Percentiles rank a stretch among this genome's conserved stretches.
Evolutionary conservation across 805 yeast species (phyloP).

Genomic region (Candida peoriensis): DNA sequence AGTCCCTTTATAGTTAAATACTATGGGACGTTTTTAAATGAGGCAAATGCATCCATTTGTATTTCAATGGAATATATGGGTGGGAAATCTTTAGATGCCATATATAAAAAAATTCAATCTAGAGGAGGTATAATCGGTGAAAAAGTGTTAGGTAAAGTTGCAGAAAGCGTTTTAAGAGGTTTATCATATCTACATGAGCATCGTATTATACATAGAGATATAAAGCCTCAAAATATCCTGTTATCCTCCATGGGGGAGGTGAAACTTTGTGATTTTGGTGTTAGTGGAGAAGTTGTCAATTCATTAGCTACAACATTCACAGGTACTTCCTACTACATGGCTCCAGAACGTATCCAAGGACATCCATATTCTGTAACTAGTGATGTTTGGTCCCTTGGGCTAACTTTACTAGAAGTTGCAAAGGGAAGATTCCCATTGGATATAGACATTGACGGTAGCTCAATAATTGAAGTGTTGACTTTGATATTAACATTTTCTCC

Average conservation of each 20-base stretch:
- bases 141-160: conserved; percentile 84
- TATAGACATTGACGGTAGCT: conserved; percentile 33
- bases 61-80: conserved; percentile 98
- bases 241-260: conserved; percentile 74
- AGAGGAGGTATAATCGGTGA: conserved; percentile 89
- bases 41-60: conserved; percentile 72
- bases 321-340: conserved; percentile 98
- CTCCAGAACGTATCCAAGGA: conserved; percentile 95
- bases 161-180: conserved; percentile 81
- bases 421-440: conserved; percentile 82
- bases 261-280: conserved; percentile 95
- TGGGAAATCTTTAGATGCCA: conserved; percentile 84
- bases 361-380: conserved; percentile 92
- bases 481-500: conserved; percentile 83
- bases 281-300: conserved; percentile 93
- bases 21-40: conserved; percentile 86
- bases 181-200: conserved; percentile 83
- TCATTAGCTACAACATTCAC: conserved; percentile 95
- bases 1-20: conserved; percentile 86
- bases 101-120: conserved; percentile 69
- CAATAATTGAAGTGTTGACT: conserved; percentile 83
- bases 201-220: conserved; percentile 89
- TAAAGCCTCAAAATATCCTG: conserved; percentile 91
- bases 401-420: conserved; percentile 90
- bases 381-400: conserved; percentile 95